Percentiles rank a stretch among this genome's conserved stretches.
These are phyloP conservation scores for Sporothrix schenckii DNA, from an alignment of 2,329 filamentous ascomycete genomes.

Conservation along the genomic window DNA sequence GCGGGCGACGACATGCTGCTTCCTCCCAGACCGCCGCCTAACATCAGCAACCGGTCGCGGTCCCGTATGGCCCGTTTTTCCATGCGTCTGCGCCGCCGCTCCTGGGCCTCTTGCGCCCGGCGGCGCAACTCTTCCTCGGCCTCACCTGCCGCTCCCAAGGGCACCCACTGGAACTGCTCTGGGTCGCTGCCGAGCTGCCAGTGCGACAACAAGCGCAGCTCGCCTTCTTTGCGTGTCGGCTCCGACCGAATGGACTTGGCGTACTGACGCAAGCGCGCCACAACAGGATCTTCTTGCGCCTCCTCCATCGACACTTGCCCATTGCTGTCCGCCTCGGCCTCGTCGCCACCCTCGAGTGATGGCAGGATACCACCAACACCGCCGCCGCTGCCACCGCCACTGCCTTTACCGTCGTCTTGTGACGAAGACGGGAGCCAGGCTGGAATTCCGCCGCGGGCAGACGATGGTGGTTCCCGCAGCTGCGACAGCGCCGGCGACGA, in stretches of 20 bases:
- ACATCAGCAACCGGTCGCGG: slow-evolving; percentile 35
- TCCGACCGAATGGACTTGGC: slow-evolving; percentile 41
- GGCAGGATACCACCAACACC: background rate
- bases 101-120: slow-evolving; percentile 37
- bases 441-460: background rate
- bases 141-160: slow-evolving; percentile 26
- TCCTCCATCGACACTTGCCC: background rate
- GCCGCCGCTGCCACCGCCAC: background rate
- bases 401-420: slow-evolving; percentile 24
- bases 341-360: background rate
- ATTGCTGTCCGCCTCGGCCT: slow-evolving; percentile 3
- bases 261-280: slow-evolving; percentile 45
- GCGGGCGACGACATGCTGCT: slow-evolving; percentile 25
- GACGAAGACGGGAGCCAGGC: slow-evolving; percentile 32
- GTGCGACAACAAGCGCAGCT: slow-evolving; percentile 42
- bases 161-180: slow-evolving; percentile 41
- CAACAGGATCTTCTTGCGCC: slow-evolving; percentile 39
- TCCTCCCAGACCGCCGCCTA: background rate
- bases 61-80: slow-evolving; percentile 39
- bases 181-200: slow-evolving; percentile 47
- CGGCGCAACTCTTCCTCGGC: slow-evolving; percentile 31
- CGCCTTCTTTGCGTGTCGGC: slow-evolving; percentile 37
- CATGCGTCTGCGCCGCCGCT: slow-evolving; percentile 38
- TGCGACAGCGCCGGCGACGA: slow-evolving; percentile 30
- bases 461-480: slow-evolving; percentile 3